A percentile compares a stretch with the other conserved stretches of the same genome.
Evolutionary conservation across 164 flowering plant species (phyloP).

Genomic region (Magnolia sinica): DNA sequence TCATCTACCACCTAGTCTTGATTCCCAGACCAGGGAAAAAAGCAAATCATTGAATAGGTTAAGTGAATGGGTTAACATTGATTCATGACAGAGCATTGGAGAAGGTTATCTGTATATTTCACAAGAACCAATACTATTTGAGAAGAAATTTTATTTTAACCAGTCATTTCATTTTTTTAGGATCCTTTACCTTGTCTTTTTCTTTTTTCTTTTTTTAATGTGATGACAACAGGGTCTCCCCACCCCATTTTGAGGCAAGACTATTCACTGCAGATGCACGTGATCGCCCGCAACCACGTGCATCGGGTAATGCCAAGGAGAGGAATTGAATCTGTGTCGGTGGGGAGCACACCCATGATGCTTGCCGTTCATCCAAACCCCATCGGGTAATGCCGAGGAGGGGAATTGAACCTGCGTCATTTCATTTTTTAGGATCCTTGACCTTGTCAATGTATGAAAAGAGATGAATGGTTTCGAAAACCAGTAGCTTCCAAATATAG

Average conservation of each 20-base stretch:
- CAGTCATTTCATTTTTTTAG: neutral
- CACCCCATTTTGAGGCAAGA: too few relatives aligned
- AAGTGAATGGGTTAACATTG: neutral
- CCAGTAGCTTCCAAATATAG: neutral
- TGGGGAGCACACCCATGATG: too few relatives aligned
- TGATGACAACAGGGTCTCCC: too few relatives aligned
- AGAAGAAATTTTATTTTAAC: neutral
- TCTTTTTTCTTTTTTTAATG: too few relatives aligned
- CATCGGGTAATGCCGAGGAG: too few relatives aligned
- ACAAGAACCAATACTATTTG: neutral
- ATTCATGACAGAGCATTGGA: neutral
- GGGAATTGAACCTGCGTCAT: too few relatives aligned
- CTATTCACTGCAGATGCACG: too few relatives aligned
- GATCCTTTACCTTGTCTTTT: neutral
- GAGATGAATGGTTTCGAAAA: slow-evolving; percentile 3
- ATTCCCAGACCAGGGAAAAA: neutral
- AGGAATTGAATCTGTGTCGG: too few relatives aligned
- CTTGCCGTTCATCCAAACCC: too few relatives aligned
- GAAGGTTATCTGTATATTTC: neutral
- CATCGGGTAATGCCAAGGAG: too few relatives aligned
- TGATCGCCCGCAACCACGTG: too few relatives aligned
- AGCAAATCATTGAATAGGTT: too few relatives aligned
- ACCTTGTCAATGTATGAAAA: neutral
- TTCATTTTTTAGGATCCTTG: neutral
- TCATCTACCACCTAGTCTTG: neutral